These are phyloP conservation scores for Halenospora varia DNA, from an alignment of 495 filamentous ascomycete genomes.

Conservation along the genomic window DNA sequence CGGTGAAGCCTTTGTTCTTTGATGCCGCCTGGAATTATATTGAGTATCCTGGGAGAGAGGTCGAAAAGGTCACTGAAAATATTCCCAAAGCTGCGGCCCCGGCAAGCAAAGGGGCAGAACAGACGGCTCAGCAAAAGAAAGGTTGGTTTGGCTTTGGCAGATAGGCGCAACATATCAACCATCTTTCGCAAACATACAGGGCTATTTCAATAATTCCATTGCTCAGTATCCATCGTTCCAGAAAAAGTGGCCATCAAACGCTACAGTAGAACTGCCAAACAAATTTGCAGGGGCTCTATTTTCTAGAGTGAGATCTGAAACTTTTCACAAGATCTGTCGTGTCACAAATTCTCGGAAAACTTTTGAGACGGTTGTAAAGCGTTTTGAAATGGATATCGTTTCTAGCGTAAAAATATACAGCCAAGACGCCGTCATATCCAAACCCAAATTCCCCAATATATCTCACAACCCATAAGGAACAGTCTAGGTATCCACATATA, in stretches of 20 bases:
- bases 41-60: slow-evolving; percentile 70
- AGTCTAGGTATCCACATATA: no score
- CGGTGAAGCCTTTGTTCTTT: slow-evolving; percentile 93
- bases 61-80: slow-evolving; percentile 9
- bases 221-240: no score
- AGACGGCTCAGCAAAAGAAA: slow-evolving; percentile 60
- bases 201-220: background rate
- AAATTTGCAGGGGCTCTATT: no score
- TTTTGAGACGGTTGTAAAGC: no score
- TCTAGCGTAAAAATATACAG: no score
- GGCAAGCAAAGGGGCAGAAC: slow-evolving; percentile 21
- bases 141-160: slow-evolving; percentile 92
- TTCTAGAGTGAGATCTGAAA: no score
- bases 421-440: background rate
- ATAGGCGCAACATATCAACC: slow-evolving; percentile 32
- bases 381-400: no score
- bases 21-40: slow-evolving; percentile 99
- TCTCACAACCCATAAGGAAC: no score
- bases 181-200: background rate
- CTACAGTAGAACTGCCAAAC: no score
- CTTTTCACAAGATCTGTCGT: no score
- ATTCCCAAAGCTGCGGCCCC: slow-evolving; percentile 23
- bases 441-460: background rate
- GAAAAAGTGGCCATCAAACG: no score
- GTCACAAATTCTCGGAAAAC: no score